These are phyloP conservation scores for Aureobasidium sp. DNA, from an alignment of 2,329 filamentous ascomycete genomes.

Conservation along the genomic window DNA sequence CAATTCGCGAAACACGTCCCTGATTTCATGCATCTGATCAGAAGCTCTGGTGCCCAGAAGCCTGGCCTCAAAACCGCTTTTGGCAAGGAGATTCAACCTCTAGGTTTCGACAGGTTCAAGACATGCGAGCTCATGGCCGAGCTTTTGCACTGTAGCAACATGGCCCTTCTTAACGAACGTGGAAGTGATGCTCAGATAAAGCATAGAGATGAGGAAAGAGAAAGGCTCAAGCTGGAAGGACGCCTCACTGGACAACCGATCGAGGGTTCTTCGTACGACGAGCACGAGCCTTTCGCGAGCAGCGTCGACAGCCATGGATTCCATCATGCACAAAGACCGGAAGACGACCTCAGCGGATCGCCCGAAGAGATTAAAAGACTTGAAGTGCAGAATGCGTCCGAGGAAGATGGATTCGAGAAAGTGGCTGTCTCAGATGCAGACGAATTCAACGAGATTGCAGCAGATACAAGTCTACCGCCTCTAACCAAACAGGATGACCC, in stretches of 20 bases:
- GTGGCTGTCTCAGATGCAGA: constrained; percentile 63
- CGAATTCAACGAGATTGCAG: constrained; percentile 52
- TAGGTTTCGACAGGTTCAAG: constrained; percentile 97
- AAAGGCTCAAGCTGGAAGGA: constrained; percentile 68
- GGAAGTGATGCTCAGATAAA: constrained; percentile 83
- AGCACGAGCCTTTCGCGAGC: constrained; percentile 43
- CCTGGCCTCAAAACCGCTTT: constrained; percentile 78
- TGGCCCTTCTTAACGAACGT: constrained; percentile 87
- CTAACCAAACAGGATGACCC: constrained; percentile 11
- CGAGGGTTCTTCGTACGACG: constrained; percentile 49
- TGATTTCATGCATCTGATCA: constrained; percentile 85
- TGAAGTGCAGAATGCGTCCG: constrained; percentile 71
- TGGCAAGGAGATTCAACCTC: constrained; percentile 80
- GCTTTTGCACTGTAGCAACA: constrained; percentile 94
- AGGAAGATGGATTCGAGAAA: constrained; percentile 92
- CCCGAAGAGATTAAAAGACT: constrained; percentile 61
- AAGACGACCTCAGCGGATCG: constrained; percentile 36
- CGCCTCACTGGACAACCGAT: constrained; percentile 50
- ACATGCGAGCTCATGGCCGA: constrained; percentile 99
- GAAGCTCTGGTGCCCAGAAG: constrained; percentile 65
- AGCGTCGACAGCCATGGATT: constrained; percentile 45
- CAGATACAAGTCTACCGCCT: constrained; percentile 18
- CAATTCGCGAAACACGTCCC: constrained; percentile 87
- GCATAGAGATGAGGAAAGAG: constrained; percentile 70
- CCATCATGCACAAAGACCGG: constrained; percentile 39